Evolutionary conservation across 2,329 filamentous ascomycete species (phyloP).

Genomic region (Paecilomyces sp.): DNA sequence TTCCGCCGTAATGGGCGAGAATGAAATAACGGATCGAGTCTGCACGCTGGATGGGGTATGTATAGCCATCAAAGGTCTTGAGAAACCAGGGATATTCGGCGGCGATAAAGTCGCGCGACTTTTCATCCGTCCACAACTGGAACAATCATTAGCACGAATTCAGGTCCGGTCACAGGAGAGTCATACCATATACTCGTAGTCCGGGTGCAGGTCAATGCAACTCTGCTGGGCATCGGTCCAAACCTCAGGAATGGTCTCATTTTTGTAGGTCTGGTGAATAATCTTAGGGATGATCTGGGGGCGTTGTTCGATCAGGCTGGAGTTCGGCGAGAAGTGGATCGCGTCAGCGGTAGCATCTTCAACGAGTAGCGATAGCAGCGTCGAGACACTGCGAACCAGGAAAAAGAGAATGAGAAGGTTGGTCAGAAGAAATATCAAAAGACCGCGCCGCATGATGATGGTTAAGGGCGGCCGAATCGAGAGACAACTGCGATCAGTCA

Average conservation of each 20-base stretch:
- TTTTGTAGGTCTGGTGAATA: conserved; percentile 70
- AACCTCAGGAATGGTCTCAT: conserved; percentile 58
- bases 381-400: conserved; percentile 62
- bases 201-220: conserved; percentile 60
- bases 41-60: conserved; percentile 68
- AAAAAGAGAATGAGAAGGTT: conserved; percentile 58
- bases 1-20: conserved; percentile 67
- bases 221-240: conserved; percentile 61
- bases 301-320: conserved; percentile 48
- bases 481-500: no score
- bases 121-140: conserved; percentile 69
- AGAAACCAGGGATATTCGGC: conserved; percentile 72
- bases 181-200: conserved; percentile 65
- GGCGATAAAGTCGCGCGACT: conserved; percentile 63
- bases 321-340: conserved; percentile 59
- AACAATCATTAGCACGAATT: background rate
- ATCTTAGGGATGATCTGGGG: conserved; percentile 66
- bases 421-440: conserved; percentile 57
- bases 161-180: background rate
- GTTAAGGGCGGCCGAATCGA: no score
- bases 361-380: conserved; percentile 61
- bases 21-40: conserved; percentile 77
- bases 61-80: conserved; percentile 65
- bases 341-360: conserved; percentile 61
- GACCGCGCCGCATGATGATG: conserved; percentile 51